Percentiles rank a stretch among this genome's conserved stretches.
These are phyloP conservation scores for Cutaneotrichosporon sp. DNA, from an alignment of 1,284 basidiomycete species.

Conservation along the genomic window DNA sequence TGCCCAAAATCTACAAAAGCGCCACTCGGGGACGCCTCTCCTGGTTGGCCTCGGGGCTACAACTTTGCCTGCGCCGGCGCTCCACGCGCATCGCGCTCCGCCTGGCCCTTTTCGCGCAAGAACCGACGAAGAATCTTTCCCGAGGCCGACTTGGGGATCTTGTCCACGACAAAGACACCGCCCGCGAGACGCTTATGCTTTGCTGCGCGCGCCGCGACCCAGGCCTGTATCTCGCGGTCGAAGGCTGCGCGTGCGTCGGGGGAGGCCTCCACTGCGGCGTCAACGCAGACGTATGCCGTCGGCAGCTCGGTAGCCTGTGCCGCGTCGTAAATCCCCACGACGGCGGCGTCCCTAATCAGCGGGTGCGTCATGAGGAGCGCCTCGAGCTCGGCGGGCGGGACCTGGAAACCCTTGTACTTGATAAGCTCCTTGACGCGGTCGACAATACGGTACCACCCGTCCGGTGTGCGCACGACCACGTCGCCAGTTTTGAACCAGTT, in stretches of 20 bases:
- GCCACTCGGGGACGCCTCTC: too few species aligned
- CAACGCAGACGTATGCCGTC: constrained; percentile 38
- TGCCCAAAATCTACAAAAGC: neutral
- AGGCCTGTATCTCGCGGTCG: constrained; percentile 54
- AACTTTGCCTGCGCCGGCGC: neutral
- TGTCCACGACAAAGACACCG: constrained; percentile 49
- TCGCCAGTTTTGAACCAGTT: constrained; percentile 84
- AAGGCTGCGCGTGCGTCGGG: constrained; percentile 41
- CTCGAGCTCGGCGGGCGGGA: constrained; percentile 78
- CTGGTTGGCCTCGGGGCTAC: neutral
- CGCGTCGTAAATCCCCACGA: constrained; percentile 61
- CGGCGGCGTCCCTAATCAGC: constrained; percentile 63
- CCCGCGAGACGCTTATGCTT: constrained; percentile 51
- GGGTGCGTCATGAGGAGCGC: constrained; percentile 65
- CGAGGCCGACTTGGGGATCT: constrained; percentile 48
- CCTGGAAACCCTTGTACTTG: constrained; percentile 62
- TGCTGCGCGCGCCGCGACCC: constrained; percentile 57
- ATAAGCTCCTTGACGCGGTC: constrained; percentile 68
- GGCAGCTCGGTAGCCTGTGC: constrained; percentile 71
- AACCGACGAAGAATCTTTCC: constrained; percentile 43
- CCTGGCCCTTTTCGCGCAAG: constrained; percentile 24
- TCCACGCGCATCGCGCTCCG: constrained; percentile 9
- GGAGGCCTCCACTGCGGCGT: neutral
- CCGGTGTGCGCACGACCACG: constrained; percentile 58
- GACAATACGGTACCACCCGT: constrained; percentile 54